Base-by-base conservation (phyloP, 169 alveolate genomes). In the Eimeria tenella region DNA sequence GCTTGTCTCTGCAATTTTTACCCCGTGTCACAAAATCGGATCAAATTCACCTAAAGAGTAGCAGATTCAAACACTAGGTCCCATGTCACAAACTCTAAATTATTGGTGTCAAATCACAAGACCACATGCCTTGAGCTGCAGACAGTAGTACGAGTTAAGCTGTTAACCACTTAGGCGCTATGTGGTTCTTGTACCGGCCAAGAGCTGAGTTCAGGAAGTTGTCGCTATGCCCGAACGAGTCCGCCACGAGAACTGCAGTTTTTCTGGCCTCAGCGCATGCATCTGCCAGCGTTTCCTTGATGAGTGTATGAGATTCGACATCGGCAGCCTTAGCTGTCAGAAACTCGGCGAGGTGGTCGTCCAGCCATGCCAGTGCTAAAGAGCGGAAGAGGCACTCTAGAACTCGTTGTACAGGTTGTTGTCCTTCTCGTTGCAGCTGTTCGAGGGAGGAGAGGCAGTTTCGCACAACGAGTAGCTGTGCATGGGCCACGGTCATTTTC, bases 171-270 rank as follows among this genome's bases (percentile, higher is more conserved):
- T 31, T 31, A 31, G 42, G 42, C 42, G 42, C 42, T 31, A 31
- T 5, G 23, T 71, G 49, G 7, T 5, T 58, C 68, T 11, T 42
- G 19, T 23, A 86, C 93, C 93, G 6, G 73, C 95, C 95, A 6
- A 93, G 89, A 8, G 95, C 95, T 13, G 95, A 93, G 68, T 93
- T 83, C 52, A 93, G 90, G 25, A 93, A 50, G 53, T 93, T 52
- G 75, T 93, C 95, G 13, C 94, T 93, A 17, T 83, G 52, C 73
- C 74, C 11, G 56, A 81, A 93, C 4, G 93, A 60, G 52, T 93
- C 95, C 15, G 89, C 92, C 10, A 93, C 55, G 25, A 71, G 73
- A n/a, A 84, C 90, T 4, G 95, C 95, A 31, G 87, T 77, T 42
- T 83, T 83, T 13, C 95, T 86, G 50, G 60, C 86, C 13, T 17